These are phyloP conservation scores for Nitzschia palea DNA, from an alignment of 108 stramenopile genomes.

Conservation along the genomic window DNA sequence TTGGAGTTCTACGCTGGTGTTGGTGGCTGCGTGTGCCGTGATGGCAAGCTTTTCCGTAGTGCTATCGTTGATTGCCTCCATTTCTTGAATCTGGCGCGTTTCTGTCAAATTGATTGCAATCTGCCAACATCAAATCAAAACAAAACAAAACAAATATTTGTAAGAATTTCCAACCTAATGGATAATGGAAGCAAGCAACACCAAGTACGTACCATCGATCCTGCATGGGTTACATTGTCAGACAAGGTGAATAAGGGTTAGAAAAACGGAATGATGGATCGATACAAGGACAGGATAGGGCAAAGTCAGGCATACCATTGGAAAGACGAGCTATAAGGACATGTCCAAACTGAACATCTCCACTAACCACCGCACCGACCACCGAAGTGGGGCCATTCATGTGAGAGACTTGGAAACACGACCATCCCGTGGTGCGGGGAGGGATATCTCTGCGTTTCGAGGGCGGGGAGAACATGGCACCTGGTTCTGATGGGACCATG, in stretches of 20 bases:
- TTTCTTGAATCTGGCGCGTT: constrained; percentile 57
- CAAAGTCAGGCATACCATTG: constrained; percentile 37
- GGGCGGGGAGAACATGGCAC: constrained; percentile 22
- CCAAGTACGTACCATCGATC: constrained; percentile 26
- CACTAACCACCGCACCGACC: constrained; percentile 59
- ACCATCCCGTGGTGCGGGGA: constrained; percentile 64
- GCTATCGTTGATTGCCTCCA: constrained; percentile 17
- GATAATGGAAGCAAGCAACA: background rate
- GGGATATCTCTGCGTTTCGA: constrained; percentile 8
- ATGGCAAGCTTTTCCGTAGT: constrained; percentile 32
- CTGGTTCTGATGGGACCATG: constrained; percentile 9
- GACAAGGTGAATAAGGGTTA: no score
- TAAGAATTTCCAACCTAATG: no score
- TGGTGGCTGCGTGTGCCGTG: background rate
- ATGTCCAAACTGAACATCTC: constrained; percentile 74
- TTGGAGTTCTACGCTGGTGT: constrained; percentile 37
- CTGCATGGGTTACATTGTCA: no score
- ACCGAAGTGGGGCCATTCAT: constrained; percentile 13
- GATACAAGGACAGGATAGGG: background rate
- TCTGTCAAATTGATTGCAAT: constrained; percentile 61
- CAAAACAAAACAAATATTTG: no score
- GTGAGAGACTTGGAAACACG: constrained; percentile 40
- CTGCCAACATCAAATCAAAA: no score
- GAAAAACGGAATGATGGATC: no score
- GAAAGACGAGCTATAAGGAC: constrained; percentile 51